Evolutionary conservation across 768 basidiomycete genomes (phyloP).

Genomic region (Pisolithus microcarpus): DNA sequence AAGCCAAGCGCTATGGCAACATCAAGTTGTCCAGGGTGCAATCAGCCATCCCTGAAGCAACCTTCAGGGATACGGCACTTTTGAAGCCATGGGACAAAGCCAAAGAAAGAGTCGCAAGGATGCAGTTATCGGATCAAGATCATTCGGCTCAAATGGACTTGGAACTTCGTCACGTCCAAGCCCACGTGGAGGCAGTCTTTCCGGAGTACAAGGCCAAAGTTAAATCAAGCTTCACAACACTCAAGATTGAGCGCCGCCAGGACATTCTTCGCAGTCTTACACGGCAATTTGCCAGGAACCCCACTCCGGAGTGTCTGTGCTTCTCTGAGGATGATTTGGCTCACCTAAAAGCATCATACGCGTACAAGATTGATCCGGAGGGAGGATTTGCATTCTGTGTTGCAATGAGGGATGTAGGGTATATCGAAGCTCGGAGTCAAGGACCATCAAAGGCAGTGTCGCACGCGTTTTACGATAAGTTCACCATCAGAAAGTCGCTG

Average conservation of each 20-base stretch:
- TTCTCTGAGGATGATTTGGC: conserved; percentile 21
- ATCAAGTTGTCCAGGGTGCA: conserved; percentile 3
- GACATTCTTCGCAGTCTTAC: conserved; percentile 41
- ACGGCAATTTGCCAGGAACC: conserved; percentile 30
- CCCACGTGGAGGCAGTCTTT: conserved; percentile 34
- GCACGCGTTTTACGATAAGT: conserved; percentile 39
- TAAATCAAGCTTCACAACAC: conserved; percentile 29
- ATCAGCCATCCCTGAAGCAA: neutral
- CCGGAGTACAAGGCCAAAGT: conserved; percentile 19
- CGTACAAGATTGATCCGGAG: conserved; percentile 34
- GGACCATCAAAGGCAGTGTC: conserved; percentile 36
- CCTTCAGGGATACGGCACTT: conserved; percentile 11
- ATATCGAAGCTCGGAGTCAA: conserved; percentile 43
- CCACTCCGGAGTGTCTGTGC: conserved; percentile 21
- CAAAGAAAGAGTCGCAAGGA: conserved; percentile 12
- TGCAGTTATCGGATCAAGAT: conserved; percentile 8
- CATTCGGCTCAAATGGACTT: conserved; percentile 13
- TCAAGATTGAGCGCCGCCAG: conserved; percentile 40
- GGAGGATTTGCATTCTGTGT: conserved; percentile 49
- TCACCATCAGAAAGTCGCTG: conserved; percentile 20
- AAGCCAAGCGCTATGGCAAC: conserved; percentile 2
- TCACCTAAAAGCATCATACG: conserved; percentile 44
- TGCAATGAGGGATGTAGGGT: conserved; percentile 45
- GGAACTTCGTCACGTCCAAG: conserved; percentile 33
- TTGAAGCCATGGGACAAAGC: conserved; percentile 34